Percentiles rank a stretch among this genome's conserved stretches.
Evolutionary conservation across 768 basidiomycete genomes (phyloP).

Genomic region (Lentinula sp.): DNA sequence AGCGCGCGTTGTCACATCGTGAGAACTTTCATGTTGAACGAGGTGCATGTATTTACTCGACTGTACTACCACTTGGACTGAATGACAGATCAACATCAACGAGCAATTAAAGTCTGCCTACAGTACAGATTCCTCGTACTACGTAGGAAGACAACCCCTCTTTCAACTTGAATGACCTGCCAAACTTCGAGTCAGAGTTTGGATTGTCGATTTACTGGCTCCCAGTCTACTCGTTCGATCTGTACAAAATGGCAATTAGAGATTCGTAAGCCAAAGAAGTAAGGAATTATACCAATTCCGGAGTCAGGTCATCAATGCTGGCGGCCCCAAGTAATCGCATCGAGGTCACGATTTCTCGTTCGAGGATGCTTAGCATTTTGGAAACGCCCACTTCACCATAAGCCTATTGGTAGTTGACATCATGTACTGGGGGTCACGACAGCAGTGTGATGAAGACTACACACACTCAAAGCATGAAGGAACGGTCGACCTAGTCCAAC

Average conservation of each 20-base stretch:
- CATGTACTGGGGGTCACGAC: constrained; percentile 3
- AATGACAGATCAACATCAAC: too few species aligned
- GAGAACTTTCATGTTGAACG: not conserved
- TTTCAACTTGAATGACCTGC: not conserved
- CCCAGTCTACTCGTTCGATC: constrained; percentile 68
- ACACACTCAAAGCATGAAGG: constrained; percentile 80
- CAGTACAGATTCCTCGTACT: too few species aligned
- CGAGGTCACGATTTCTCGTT: constrained; percentile 69
- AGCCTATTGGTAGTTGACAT: constrained; percentile 35
- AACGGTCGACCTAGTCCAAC: constrained; percentile 85
- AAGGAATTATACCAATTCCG: constrained; percentile 54
- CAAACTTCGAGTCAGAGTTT: not conserved
- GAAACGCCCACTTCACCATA: constrained; percentile 70
- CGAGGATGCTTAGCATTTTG: constrained; percentile 60
- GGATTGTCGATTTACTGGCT: constrained; percentile 26
- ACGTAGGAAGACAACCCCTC: not conserved
- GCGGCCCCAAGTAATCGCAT: constrained; percentile 75
- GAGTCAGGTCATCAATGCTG: constrained; percentile 56
- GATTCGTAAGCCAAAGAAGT: not conserved
- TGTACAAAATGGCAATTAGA: constrained; percentile 16
- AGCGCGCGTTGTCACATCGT: too few species aligned
- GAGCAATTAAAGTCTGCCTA: too few species aligned
- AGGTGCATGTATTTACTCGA: too few species aligned
- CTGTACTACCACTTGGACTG: too few species aligned
- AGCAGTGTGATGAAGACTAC: constrained; percentile 11